phyloP scores from a whole-genome alignment of 768 basidiomycete species.

The Tremella mesenterica region DNA sequence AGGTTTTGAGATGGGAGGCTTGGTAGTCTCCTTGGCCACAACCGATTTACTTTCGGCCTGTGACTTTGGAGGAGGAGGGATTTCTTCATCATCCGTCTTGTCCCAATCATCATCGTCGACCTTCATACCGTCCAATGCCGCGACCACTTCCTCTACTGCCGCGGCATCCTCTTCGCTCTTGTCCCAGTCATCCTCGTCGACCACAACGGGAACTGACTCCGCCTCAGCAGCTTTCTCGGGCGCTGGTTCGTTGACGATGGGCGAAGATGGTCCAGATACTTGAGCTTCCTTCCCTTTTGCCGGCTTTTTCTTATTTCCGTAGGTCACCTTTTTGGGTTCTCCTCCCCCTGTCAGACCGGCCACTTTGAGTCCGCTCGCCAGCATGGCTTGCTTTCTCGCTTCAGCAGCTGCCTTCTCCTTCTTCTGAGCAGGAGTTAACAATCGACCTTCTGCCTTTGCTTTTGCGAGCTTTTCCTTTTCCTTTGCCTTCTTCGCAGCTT shows the following conservation, averaged over 20 bases:
- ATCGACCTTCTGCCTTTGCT: constrained; percentile 84
- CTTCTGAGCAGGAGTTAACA: constrained; percentile 96
- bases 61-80: constrained; percentile 16
- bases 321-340: constrained; percentile 56
- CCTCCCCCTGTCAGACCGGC: constrained; percentile 59
- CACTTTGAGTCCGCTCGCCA: constrained; percentile 80
- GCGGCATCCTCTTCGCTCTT: constrained; percentile 41
- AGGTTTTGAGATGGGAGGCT: too few relatives aligned
- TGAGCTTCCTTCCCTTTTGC: constrained; percentile 35
- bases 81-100: constrained; percentile 39
- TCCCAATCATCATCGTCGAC: constrained; percentile 46
- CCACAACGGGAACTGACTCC: constrained; percentile 3
- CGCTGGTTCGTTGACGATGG: neutral
- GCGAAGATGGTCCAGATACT: constrained; percentile 9
- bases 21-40: constrained; percentile 13
- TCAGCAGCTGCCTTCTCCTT: constrained; percentile 83
- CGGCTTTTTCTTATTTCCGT: constrained; percentile 68
- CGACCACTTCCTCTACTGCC: constrained; percentile 40
- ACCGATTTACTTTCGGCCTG: constrained; percentile 19
- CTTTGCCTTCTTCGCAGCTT: constrained; percentile 51
- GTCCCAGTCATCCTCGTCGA: constrained; percentile 50
- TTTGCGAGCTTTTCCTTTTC: constrained; percentile 62
- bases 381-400: constrained; percentile 76
- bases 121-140: constrained; percentile 38
- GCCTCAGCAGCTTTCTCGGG: constrained; percentile 1